A percentile compares a stretch with the other conserved stretches of the same genome.
These are phyloP conservation scores for Citrullus amarus DNA, from an alignment of 306 rosid genomes.

Conservation along the genomic window DNA sequence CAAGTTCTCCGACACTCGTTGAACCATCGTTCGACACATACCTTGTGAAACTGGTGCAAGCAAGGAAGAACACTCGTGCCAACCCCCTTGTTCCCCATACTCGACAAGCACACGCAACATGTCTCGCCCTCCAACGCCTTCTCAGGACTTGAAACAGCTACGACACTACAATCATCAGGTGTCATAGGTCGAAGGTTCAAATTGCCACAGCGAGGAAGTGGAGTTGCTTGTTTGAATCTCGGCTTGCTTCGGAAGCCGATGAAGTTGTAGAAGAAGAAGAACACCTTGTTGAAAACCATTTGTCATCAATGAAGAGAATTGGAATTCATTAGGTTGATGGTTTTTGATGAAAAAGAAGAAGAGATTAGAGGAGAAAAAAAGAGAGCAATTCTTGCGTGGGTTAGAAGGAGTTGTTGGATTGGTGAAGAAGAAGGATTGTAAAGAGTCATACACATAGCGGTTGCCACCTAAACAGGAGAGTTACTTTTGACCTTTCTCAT, in stretches of 20 bases:
- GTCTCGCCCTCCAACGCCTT: constrained; percentile 15
- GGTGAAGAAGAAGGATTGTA: background rate
- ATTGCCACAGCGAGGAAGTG: constrained; percentile 1
- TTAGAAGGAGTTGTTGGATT: constrained; percentile 1
- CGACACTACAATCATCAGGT: background rate
- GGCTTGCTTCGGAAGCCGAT: constrained; percentile 20
- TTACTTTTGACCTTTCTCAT: constrained; percentile 7
- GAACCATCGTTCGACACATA: constrained; percentile 72
- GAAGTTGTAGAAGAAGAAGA: constrained; percentile 30
- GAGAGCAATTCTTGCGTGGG: background rate
- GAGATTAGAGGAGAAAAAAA: too few relatives aligned
- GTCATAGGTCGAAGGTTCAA: background rate
- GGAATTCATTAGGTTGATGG: background rate
- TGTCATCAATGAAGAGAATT: background rate
- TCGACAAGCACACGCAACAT: constrained; percentile 65
- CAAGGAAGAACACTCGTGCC: constrained; percentile 64
- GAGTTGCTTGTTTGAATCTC: constrained; percentile 6
- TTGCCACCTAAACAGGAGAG: constrained; percentile 9
- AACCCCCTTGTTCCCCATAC: constrained; percentile 11
- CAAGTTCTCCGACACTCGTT: constrained; percentile 51
- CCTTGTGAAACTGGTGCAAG: constrained; percentile 62
- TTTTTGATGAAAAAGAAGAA: background rate
- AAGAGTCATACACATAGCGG: constrained; percentile 5
- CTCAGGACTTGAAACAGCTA: background rate
- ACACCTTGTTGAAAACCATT: constrained; percentile 40